Evolutionary conservation across 768 basidiomycete species (phyloP).

Genomic region (Porphyrellus cyaneotinctus): DNA sequence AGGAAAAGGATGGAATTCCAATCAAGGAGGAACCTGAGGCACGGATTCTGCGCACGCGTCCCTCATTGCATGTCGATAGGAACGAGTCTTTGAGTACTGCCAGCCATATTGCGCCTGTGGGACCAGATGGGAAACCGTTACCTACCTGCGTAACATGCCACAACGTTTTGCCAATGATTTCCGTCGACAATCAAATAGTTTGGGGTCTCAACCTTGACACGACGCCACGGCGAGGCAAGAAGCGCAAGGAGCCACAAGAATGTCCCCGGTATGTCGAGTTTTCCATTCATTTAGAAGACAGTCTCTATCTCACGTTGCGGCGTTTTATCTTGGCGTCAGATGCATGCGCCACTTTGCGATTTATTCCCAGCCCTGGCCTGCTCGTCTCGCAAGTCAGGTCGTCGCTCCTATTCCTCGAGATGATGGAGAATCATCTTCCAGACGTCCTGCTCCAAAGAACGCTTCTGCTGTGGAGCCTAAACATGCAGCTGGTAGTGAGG

Average conservation of each 20-base stretch:
- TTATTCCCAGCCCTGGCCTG: constrained; percentile 69
- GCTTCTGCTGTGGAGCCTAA: constrained; percentile 53
- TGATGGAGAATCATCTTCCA: constrained; percentile 36
- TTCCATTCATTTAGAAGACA: constrained; percentile 21
- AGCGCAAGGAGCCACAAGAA: constrained; percentile 60
- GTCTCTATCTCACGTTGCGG: constrained; percentile 12
- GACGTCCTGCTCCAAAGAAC: constrained; percentile 49
- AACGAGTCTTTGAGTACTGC: constrained; percentile 37
- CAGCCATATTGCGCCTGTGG: constrained; percentile 47
- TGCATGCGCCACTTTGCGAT: constrained; percentile 81
- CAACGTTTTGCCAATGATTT: constrained; percentile 71
- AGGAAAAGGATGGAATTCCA: constrained; percentile 38
- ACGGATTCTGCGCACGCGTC: constrained; percentile 49
- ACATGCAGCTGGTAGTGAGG: constrained; percentile 41
- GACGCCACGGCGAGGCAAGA: constrained; percentile 42
- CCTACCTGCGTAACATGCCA: constrained; percentile 71
- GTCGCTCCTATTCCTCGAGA: constrained; percentile 47
- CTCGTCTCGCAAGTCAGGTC: constrained; percentile 47
- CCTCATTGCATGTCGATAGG: constrained; percentile 33
- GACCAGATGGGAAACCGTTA: constrained; percentile 61
- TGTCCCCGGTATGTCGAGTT: constrained; percentile 61
- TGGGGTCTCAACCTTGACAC: constrained; percentile 62
- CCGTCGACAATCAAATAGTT: constrained; percentile 68
- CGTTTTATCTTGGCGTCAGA: constrained; percentile 35
- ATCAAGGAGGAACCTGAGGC: constrained; percentile 50